These are phyloP conservation scores for Chaetomiaceae sp. DNA, from an alignment of 2,329 filamentous ascomycete genomes.

Conservation along the genomic window DNA sequence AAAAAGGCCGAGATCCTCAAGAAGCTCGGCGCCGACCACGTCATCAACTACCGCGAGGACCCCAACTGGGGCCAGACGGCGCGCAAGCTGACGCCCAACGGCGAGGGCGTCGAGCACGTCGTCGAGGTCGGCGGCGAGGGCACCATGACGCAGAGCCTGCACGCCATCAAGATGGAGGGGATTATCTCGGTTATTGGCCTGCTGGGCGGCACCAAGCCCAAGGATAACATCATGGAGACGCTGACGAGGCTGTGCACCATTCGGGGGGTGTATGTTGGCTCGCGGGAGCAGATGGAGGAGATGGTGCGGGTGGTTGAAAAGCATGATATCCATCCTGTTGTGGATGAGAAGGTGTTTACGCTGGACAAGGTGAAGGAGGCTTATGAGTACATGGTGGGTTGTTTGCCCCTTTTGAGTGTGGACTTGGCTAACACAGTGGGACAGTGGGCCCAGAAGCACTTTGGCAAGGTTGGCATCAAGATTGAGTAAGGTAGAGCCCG, in stretches of 20 bases:
- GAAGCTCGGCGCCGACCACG: conserved; percentile 49
- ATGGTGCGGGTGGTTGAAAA: conserved; percentile 41
- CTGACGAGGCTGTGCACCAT: conserved; percentile 36
- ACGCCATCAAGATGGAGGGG: conserved; percentile 32
- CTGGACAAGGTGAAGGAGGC: conserved; percentile 40
- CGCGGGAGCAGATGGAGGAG: conserved; percentile 37
- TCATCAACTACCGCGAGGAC: conserved; percentile 53
- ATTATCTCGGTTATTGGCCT: conserved; percentile 39
- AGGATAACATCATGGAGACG: conserved; percentile 50
- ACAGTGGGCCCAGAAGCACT: conserved; percentile 48
- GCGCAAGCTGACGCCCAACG: conserved; percentile 42
- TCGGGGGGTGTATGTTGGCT: conserved; percentile 41
- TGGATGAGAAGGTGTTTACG: conserved; percentile 36
- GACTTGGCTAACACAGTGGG: not conserved
- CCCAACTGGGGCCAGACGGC: conserved; percentile 52
- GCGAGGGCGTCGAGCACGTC: conserved; percentile 48
- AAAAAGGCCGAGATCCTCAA: conserved; percentile 47
- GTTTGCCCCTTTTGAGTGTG: not conserved
- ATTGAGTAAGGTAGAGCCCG: conserved; percentile 38
- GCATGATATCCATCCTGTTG: conserved; percentile 40
- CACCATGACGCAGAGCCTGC: conserved; percentile 42
- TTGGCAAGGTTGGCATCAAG: conserved; percentile 52
- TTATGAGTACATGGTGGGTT: conserved; percentile 48
- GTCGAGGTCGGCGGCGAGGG: conserved; percentile 53
- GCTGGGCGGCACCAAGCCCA: conserved; percentile 39